Percentiles rank a stretch among this genome's conserved stretches.
Evolutionary conservation across 1,284 basidiomycete genomes (phyloP).

Genomic region (Leccinum fallax): DNA sequence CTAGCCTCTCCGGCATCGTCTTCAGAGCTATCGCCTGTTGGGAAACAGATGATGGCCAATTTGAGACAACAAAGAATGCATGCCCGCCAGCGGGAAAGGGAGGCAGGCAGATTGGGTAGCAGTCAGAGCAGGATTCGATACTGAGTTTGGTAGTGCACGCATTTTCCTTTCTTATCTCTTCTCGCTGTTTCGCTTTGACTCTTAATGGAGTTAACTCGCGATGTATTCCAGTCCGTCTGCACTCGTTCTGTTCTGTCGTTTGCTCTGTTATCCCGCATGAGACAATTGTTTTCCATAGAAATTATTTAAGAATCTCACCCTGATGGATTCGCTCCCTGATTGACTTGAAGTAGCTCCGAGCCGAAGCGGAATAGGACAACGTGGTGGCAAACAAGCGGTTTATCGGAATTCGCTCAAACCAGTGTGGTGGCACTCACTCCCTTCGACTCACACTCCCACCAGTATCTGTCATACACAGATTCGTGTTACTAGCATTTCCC

Average conservation of each 20-base stretch:
- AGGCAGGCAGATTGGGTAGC: conserved; percentile 36
- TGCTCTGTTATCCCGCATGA: conserved; percentile 2
- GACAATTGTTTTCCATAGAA: background rate
- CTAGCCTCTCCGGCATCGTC: conserved; percentile 68
- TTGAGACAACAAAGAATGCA: conserved; percentile 57
- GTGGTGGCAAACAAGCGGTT: background rate
- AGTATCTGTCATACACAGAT: background rate
- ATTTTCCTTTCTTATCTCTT: background rate
- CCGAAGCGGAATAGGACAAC: background rate
- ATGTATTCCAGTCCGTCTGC: conserved; percentile 14
- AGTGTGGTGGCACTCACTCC: background rate
- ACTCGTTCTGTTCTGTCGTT: conserved; percentile 19
- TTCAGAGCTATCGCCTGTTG: conserved; percentile 69
- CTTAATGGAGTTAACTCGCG: conserved; percentile 17
- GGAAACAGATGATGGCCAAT: conserved; percentile 65
- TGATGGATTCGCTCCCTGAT: background rate
- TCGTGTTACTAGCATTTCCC: background rate
- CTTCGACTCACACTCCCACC: background rate
- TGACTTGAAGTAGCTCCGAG: background rate
- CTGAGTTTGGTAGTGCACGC: conserved; percentile 17
- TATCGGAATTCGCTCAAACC: background rate
- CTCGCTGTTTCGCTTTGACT: conserved; percentile 14
- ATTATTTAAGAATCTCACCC: background rate
- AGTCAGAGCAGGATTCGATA: conserved; percentile 32
- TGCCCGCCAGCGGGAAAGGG: conserved; percentile 41